A percentile compares a stretch with the other conserved stretches of the same genome.
These are phyloP conservation scores for Ramularia endophylla DNA, from an alignment of 2,329 filamentous ascomycete genomes.

Conservation along the genomic window DNA sequence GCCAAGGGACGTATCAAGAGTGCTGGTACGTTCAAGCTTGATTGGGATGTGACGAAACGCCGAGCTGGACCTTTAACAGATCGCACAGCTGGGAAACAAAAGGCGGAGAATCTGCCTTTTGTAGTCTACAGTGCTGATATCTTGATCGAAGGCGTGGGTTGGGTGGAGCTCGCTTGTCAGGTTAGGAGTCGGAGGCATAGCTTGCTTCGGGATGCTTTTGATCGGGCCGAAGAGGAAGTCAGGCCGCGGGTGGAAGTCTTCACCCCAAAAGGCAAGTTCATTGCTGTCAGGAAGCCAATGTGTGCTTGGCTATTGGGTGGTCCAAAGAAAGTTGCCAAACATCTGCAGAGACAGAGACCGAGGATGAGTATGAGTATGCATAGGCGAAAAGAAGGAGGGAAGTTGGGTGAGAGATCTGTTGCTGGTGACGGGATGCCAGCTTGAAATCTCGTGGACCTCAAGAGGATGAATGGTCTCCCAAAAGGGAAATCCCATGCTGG, in stretches of 20 bases:
- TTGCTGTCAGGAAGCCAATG: slow-evolving; percentile 62
- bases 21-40: slow-evolving; percentile 69
- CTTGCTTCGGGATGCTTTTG: slow-evolving; percentile 17
- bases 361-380: slow-evolving; percentile 54
- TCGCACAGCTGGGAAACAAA: slow-evolving; percentile 53
- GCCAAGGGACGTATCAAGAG: slow-evolving; percentile 37
- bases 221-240: slow-evolving; percentile 14
- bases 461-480: too few species aligned
- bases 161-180: slow-evolving; percentile 83
- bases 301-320: slow-evolving; percentile 59
- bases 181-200: slow-evolving; percentile 47
- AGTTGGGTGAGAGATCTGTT: slow-evolving; percentile 23
- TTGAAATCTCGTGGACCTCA: too few species aligned
- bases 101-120: slow-evolving; percentile 68
- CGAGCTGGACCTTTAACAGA: slow-evolving; percentile 69
- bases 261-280: slow-evolving; percentile 74
- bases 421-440: too few species aligned
- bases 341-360: slow-evolving; percentile 52
- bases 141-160: slow-evolving; percentile 85
- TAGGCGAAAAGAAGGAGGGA: slow-evolving; percentile 37
- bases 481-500: too few species aligned
- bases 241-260: slow-evolving; percentile 74
- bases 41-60: slow-evolving; percentile 75
- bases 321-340: slow-evolving; percentile 48
- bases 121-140: slow-evolving; percentile 75